Base-by-base conservation (phyloP, 257 asterid genomes). In the Mentha longifolia region DNA sequence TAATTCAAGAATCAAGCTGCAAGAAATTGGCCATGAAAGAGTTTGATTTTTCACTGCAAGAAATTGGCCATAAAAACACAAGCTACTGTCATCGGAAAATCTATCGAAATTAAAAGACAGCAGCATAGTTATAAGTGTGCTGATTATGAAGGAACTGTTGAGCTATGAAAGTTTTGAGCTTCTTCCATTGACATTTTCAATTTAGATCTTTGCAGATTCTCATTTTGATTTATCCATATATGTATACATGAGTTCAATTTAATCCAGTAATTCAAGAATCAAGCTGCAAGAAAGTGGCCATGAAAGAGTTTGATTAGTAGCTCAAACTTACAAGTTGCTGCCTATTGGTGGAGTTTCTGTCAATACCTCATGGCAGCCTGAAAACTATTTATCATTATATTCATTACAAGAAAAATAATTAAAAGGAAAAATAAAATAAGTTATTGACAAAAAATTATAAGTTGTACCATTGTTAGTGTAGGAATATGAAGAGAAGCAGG, bases 11-110 rank as follows among this genome's bases (percentile, higher is more conserved):
- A 0, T 41, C 14, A 45, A 9, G 30, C 6, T n/a, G n/a, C n/a
- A n/a, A n/a, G n/a, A n/a, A n/a, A n/a, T n/a, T 28, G 11, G 9
- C 39, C 28, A 4, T 42, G 31, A 30, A 49, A 16, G 7, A 33
- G 72, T 50, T 25, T 25, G 28, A 2, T n/a, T n/a, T n/a, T n/a
- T n/a, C n/a, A n/a, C n/a, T n/a, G n/a, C n/a, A n/a, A n/a, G n/a
- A n/a, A n/a, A n/a, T n/a, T n/a, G n/a, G n/a, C 77, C 73, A 47
- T 76, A 70, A 35, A 73, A 45, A 72, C 61, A 80, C 50, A 70
- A 67, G 75, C 59, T 79, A 61, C 61, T 55, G 59, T 75, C 72
- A 65, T 15, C 41, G 61, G 46, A 31, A 28, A 55, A 65, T 67
- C 80, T 77, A 79, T 65, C 46, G 9, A 59, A 64, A 43, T 1